Evolutionary conservation across 2,329 filamentous ascomycete genomes (phyloP), one percentile per base, ranked within the genome.

Genomic region (Trichocomaceae sp.): DNA sequence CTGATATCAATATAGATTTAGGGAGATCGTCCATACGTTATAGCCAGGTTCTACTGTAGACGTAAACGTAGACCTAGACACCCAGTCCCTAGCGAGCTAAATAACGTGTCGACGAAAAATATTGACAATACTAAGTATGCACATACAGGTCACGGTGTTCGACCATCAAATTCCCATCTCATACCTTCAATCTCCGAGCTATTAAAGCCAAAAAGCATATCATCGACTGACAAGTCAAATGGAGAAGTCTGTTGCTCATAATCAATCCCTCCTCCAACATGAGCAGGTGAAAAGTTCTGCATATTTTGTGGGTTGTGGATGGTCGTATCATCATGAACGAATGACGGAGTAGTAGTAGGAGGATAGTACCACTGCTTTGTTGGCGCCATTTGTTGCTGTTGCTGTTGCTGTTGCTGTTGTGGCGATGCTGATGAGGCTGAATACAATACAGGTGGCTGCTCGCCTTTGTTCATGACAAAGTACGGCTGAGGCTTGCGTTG

Each of bases 191-290:
- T 49, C 26, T 60, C 58, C 1, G 65, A 67, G 9, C 65, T 64
- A 57, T 70, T 68, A 45, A 69, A 68, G 1, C 67, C 66, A 55
- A 70, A 70, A 22, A 70, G 51, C 58, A 65, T 63, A 56, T 70
- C 64, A 47, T 68, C 65, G 42, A 62, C 64, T 9, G 52, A 49
- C 22, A 60, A 41, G 6, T 52, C 54, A 37, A 50, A 33, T 15
- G 35, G 22, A 20, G 57, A 47, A n/a, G 15, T 26, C n/a, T 26
- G 45, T 17, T 50, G 52, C 13, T 22, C 23, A n/a, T 49, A 50
- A 12, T 45, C 46, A 12, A 26, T 19, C 3, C 29, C 26, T 23
- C 29, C 26, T 23, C 31, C 49, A 4, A 23, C 6, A 26, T 39
- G 17, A 29, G 22, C 10, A n/a, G 31, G 29, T 17, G 31, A 37